phyloP scores from a whole-genome alignment of 2,329 filamentous ascomycete genomes.

The Diaporthe ampelina region DNA sequence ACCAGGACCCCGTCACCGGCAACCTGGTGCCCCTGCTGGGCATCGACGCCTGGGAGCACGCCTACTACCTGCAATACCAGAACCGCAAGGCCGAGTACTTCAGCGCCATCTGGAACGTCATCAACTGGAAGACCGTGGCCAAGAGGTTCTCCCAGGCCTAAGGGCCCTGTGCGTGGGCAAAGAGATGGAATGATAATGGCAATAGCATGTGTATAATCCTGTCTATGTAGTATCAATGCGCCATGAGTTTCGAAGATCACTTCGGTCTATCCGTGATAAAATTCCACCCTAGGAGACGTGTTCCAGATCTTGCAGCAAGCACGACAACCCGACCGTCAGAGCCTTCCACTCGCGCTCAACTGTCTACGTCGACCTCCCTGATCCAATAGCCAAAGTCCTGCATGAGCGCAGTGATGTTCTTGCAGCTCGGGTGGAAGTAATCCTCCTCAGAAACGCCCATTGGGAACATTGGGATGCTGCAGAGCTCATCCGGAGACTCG shows the following conservation, averaged over 20 bases:
- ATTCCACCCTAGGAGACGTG: too few relatives aligned
- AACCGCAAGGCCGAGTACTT: conserved; percentile 99
- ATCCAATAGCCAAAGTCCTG: not conserved
- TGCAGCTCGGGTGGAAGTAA: conserved; percentile 50
- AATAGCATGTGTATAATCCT: conserved; percentile 9
- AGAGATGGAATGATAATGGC: not conserved
- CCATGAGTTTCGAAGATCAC: not conserved
- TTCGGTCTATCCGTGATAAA: too few relatives aligned
- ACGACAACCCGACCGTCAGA: not conserved
- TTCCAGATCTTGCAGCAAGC: too few relatives aligned
- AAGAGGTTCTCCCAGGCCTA: conserved; percentile 70
- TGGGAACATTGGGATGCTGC: conserved; percentile 56
- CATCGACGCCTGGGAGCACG: conserved; percentile 96
- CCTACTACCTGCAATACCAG: conserved; percentile 96
- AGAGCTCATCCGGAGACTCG: conserved; percentile 49
- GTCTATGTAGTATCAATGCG: conserved; percentile 11
- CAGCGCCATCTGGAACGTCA: conserved; percentile 90
- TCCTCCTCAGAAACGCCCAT: conserved; percentile 49
- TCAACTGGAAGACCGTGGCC: conserved; percentile 95
- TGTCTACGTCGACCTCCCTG: not conserved
- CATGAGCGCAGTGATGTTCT: conserved; percentile 24
- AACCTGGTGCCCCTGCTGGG: conserved; percentile 86
- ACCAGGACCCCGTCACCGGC: conserved; percentile 91
- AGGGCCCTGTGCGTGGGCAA: not conserved
- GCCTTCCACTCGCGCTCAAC: too few relatives aligned